Percentiles rank a stretch among this genome's conserved stretches.
Conservation (phyloP, 768 basidiomycete species). For the Peribolospora kevripleyi region DNA sequence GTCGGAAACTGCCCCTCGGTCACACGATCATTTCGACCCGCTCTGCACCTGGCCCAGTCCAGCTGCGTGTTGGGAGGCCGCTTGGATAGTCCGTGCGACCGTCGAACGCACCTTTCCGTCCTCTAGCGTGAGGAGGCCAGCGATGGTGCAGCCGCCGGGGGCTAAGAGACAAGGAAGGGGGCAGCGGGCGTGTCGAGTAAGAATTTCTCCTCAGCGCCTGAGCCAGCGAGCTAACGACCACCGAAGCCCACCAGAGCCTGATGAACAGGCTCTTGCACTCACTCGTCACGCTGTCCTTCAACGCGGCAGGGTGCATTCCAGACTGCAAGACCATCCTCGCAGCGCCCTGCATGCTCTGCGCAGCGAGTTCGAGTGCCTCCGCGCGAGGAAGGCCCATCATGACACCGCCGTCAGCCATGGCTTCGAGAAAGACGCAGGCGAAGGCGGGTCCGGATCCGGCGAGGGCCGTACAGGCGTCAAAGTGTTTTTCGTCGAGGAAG, state of each 20-base stretch:
- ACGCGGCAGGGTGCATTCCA: constrained; percentile 76
- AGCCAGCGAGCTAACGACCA: not conserved
- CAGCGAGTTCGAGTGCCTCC: constrained; percentile 80
- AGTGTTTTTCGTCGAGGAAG: constrained; percentile 93
- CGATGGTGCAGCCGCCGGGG: constrained; percentile 94
- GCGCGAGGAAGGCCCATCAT: constrained; percentile 96
- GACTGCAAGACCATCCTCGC: constrained; percentile 81
- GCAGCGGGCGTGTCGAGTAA: not conserved
- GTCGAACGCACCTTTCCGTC: constrained; percentile 82
- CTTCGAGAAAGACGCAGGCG: constrained; percentile 85
- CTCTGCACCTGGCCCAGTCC: constrained; percentile 38
- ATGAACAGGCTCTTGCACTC: not conserved
- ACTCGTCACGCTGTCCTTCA: constrained; percentile 97
- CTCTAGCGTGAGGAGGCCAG: constrained; percentile 81
- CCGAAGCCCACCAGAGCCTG: constrained; percentile 16
- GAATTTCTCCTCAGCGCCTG: too few relatives aligned
- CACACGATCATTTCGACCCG: not conserved
- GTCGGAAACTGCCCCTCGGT: too few relatives aligned
- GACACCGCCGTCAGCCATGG: constrained; percentile 95
- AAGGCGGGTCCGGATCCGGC: constrained; percentile 94
- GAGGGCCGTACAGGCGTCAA: constrained; percentile 91
- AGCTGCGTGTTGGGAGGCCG: constrained; percentile 70
- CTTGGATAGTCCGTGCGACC: constrained; percentile 80
- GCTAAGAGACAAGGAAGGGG: constrained; percentile 28
- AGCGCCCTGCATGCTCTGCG: constrained; percentile 88